Evolutionary conservation across 345 rosid genomes (phyloP), one percentile per base, ranked within the genome.

Genomic region (Microthlaspi erraticum): DNA sequence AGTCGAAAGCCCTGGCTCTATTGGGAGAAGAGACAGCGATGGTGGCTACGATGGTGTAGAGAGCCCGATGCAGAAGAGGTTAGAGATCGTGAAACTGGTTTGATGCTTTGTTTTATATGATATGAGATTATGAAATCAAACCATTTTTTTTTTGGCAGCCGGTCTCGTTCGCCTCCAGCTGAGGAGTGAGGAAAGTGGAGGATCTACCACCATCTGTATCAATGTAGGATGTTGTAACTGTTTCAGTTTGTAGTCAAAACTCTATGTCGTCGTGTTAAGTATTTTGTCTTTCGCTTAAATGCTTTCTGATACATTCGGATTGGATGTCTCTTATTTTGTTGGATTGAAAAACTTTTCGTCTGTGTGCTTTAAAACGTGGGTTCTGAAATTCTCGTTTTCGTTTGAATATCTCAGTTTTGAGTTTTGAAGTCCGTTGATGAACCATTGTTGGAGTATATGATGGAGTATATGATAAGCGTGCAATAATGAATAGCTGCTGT

Each of bases 1-100:
- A 68, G 90, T 78, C 42, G 93, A 81, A 45, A 92, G 96, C 81
- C 94, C 92, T 10, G 48, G 75, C 32, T 70, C 79, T 12, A 45
- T 68, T 3, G 75, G 60, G 58, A 63, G 71, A 61, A 68, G 70
- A 18, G 75, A 70, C 55, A 70, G 79, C n/a, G 60, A 68, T 55
- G 74, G 71, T 61, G 74, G 71, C 12, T 70, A 71, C 8, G 72
- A 71, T 64, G 80, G 80, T 59, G 76, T 37, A 23, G 80, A 52
- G 20, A 77, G 77, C 60, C 80, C 77, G 0, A 66, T 59, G 57
- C 77, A 53, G 39, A 58, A 76, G 68, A 76, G 80, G 75, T 76
- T 39, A 51, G 75, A 51, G 71, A 17, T 49, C 8, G 8, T 73
- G 36, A 55, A 14, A 17, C 5, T 36, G 4, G 26, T 43, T 67